Percentiles rank a stretch among this genome's conserved stretches.
Conservation (phyloP, 163 green algal genomes). For the Volvox carteri region DNA sequence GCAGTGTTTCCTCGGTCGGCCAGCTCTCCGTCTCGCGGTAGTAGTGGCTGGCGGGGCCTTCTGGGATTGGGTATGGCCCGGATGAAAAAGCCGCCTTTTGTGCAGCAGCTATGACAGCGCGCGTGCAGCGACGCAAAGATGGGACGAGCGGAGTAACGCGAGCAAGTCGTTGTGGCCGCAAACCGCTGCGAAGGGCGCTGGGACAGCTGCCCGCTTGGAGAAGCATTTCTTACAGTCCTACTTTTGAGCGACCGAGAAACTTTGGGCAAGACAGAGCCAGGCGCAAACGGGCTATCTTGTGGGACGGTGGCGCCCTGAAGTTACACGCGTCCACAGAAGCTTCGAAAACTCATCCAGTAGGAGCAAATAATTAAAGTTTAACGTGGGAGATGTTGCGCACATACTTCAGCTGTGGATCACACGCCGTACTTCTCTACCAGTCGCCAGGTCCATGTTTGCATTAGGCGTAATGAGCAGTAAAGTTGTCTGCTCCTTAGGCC, state of each 20-base stretch:
- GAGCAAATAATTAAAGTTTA: neutral
- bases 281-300: neutral
- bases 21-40: conserved; percentile 57
- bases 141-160: neutral
- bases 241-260: neutral
- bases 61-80: conserved; percentile 29
- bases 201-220: conserved; percentile 9
- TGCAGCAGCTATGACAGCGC: neutral
- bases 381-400: neutral
- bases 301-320: neutral
- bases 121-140: neutral
- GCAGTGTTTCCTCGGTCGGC: conserved; percentile 56
- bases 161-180: neutral
- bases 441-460: conserved; percentile 15
- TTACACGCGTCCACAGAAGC: too few species aligned
- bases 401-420: neutral
- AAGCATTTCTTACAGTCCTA: conserved; percentile 20
- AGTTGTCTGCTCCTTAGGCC: too few species aligned
- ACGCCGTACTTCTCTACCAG: neutral
- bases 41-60: neutral
- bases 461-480: too few species aligned
- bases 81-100: conserved; percentile 20
- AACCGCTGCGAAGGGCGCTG: neutral
- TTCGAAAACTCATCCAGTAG: neutral
- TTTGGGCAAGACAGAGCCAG: neutral